phyloP scores from a whole-genome alignment of 2,329 filamentous ascomycete species.

The Apiospora saccharicola region DNA sequence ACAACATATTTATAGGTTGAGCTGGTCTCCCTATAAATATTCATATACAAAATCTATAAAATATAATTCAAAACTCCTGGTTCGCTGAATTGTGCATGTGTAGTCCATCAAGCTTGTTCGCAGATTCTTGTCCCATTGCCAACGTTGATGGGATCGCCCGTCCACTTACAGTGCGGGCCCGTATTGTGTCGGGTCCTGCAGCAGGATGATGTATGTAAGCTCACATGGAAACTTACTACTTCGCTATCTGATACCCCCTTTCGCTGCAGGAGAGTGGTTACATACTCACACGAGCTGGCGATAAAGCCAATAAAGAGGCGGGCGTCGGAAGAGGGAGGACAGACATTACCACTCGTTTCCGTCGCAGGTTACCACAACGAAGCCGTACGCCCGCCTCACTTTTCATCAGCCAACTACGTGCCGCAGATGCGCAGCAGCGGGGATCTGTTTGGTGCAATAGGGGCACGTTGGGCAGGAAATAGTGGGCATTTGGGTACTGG shows the following conservation, averaged over 20 bases:
- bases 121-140: too few relatives aligned
- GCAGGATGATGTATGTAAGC: not conserved
- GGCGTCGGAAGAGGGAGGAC: not conserved
- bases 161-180: too few relatives aligned
- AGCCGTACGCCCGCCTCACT: not conserved
- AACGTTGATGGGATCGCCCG: too few relatives aligned
- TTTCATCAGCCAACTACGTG: not conserved
- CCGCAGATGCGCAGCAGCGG: not conserved
- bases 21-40: too few relatives aligned
- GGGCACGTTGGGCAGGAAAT: conserved; percentile 2
- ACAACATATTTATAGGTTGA: too few relatives aligned
- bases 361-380: not conserved
- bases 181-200: too few relatives aligned
- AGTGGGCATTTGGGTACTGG: not conserved
- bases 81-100: too few relatives aligned
- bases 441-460: conserved; percentile 1
- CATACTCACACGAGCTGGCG: not conserved
- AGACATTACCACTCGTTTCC: not conserved
- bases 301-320: not conserved
- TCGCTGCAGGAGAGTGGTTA: not conserved
- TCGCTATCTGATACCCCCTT: not conserved
- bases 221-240: not conserved
- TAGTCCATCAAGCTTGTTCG: too few relatives aligned
- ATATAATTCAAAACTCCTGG: too few relatives aligned
- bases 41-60: too few relatives aligned